phyloP scores from a whole-genome alignment of 179 eudicot species.

The Spinacia oleracea region DNA sequence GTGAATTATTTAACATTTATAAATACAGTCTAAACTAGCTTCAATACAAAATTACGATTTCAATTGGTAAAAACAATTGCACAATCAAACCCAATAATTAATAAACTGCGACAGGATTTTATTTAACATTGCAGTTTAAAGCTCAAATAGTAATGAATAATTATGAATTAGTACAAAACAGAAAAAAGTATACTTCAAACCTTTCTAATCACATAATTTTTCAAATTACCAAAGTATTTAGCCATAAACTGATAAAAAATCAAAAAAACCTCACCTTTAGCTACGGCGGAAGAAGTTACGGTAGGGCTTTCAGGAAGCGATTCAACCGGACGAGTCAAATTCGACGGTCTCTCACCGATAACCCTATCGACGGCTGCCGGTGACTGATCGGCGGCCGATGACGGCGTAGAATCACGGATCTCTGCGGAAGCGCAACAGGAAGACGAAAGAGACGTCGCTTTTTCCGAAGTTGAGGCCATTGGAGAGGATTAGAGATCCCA shows the following conservation, averaged over 20 bases:
- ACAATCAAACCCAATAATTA: neutral
- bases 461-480: constrained; percentile 61
- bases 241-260: constrained; percentile 5
- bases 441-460: constrained; percentile 37
- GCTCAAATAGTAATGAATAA: neutral
- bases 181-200: neutral
- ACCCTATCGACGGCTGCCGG: constrained; percentile 35
- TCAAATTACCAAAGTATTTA: neutral
- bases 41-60: neutral
- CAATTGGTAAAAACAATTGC: neutral
- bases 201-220: no score
- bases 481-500: constrained; percentile 44
- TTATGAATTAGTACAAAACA: neutral
- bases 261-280: constrained; percentile 36
- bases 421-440: constrained; percentile 19
- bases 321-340: constrained; percentile 40
- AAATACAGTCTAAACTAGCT: no score
- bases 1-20: no score
- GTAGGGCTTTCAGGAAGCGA: constrained; percentile 39
- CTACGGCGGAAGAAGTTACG: constrained; percentile 28
- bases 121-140: neutral
- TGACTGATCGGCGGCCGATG: constrained; percentile 14
- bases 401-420: constrained; percentile 22
- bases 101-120: neutral
- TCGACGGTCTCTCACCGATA: constrained; percentile 26